Base-by-base conservation (phyloP, 495 filamentous ascomycete species). In the Pseudoneurospora amorphoporcata region DNA sequence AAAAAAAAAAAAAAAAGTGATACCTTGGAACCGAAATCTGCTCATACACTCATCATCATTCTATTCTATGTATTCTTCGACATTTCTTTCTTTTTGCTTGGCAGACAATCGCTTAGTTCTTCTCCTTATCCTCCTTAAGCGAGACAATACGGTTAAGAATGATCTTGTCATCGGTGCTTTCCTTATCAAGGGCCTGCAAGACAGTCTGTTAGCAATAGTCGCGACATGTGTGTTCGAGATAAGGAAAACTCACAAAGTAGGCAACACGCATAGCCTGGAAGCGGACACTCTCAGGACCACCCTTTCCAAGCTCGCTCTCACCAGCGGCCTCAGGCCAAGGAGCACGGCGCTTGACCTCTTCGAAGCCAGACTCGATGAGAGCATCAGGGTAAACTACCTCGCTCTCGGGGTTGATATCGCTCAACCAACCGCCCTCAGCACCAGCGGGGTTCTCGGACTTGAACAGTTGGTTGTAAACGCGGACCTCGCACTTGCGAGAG, bases 241-340 rank as follows among this genome's bases (percentile, higher is more conserved):
- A 10, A 40, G 45, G 7, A 58, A 12, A 23, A 81, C 79, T 77
- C 53, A 82, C 83, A 86, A 94, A 98, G 80, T 98, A 99, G 14
- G 89, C 95, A 69, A 94, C 90, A 23, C 96, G 87, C 87, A 98
- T 88, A 14, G 88, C 95, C 83, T 99, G 96, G 87, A 99, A 99
- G 23, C 96, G 85, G 1, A 97, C 90, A 68, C 87, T 90, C 80
- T 95, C 91, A 0, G 86, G 87, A 0, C 90, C 90, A 8, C 82
- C 82, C 76, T 89, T 86, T 23, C 84, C 85, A 19, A 84, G 81
- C 77, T 86, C 82, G 40, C 83, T 85, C 78, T 91, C 90, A 3
- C 89, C 91, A 19, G 88, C 91, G 41, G 89, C 86, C 79, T 91
- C 89, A 10, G 95, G 93, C 93, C 94, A 96, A 23, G 95, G 93